Percentiles rank a stretch among this genome's conserved stretches.
These are phyloP conservation scores for Thelephora aurantiotincta DNA, from an alignment of 768 basidiomycete species.

Conservation along the genomic window DNA sequence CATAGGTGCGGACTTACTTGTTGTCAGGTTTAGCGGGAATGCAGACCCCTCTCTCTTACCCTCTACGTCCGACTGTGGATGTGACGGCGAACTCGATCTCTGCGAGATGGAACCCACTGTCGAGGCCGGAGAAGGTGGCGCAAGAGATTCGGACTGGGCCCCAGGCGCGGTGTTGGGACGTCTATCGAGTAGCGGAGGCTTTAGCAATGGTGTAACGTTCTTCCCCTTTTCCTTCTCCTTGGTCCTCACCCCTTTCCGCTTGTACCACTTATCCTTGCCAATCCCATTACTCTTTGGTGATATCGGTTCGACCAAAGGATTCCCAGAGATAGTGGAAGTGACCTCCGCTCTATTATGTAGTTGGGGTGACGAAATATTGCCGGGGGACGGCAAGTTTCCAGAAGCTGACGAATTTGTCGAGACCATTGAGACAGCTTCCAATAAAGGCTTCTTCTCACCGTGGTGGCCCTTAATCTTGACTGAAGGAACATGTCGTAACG, in stretches of 20 bases:
- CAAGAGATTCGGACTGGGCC: slow-evolving; percentile 28
- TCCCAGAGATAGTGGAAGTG: neutral
- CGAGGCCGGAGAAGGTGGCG: slow-evolving; percentile 18
- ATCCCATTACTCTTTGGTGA: neutral
- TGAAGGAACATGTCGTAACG: slow-evolving; percentile 15
- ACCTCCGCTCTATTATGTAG: no score
- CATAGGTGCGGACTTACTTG: no score
- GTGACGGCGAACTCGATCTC: neutral
- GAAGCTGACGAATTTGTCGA: slow-evolving; percentile 1
- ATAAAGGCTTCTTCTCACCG: slow-evolving; percentile 8
- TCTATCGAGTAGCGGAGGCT: neutral
- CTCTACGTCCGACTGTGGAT: neutral
- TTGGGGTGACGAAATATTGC: no score
- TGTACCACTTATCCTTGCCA: neutral
- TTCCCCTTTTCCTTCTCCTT: slow-evolving; percentile 17
- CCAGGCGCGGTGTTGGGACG: slow-evolving; percentile 16
- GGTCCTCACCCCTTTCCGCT: slow-evolving; percentile 3
- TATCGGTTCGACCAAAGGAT: slow-evolving; percentile 10
- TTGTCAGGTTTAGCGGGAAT: no score
- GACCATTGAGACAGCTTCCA: neutral
- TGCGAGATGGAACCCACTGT: slow-evolving; percentile 7
- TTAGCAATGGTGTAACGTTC: neutral
- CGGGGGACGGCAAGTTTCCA: neutral
- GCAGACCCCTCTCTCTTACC: no score
- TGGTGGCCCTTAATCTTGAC: slow-evolving; percentile 13